Conservation (phyloP, 805 yeast species). For the Candida pseudofarinosa region DNA sequence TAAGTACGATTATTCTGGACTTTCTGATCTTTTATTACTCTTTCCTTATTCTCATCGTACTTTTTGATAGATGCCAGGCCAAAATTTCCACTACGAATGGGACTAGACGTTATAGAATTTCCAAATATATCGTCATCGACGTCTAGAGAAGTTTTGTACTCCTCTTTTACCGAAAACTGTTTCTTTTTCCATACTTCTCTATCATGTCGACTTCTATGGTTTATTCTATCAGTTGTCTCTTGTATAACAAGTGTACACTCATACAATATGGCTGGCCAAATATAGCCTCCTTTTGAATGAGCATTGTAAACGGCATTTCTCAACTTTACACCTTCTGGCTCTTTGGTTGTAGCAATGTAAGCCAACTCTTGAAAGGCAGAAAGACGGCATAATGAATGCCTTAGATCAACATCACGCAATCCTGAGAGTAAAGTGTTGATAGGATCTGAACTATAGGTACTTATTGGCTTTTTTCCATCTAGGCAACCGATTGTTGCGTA, state of each 20-base stretch:
- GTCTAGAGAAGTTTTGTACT: slow-evolving; percentile 5
- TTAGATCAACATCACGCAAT: slow-evolving; percentile 46
- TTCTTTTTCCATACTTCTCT: slow-evolving; percentile 21
- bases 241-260: slow-evolving; percentile 57
- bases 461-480: slow-evolving; percentile 59
- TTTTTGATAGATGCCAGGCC: slow-evolving; percentile 4
- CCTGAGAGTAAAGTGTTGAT: slow-evolving; percentile 63
- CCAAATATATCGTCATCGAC: slow-evolving; percentile 29
- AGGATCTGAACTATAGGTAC: slow-evolving; percentile 57
- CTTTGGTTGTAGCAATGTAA: slow-evolving; percentile 50
- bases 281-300: slow-evolving; percentile 39
- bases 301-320: slow-evolving; percentile 54
- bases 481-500: slow-evolving; percentile 71
- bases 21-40: not conserved
- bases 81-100: slow-evolving; percentile 1
- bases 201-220: slow-evolving; percentile 29
- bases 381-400: slow-evolving; percentile 34
- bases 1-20: not conserved
- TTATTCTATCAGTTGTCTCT: slow-evolving; percentile 42
- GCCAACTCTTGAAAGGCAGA: slow-evolving; percentile 78
- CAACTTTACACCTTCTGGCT: slow-evolving; percentile 36
- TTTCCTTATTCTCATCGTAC: slow-evolving; percentile 2
- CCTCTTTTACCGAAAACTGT: slow-evolving; percentile 16
- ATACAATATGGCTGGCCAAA: slow-evolving; percentile 58
- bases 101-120: slow-evolving; percentile 21